These are phyloP conservation scores for Mortierella alpina DNA, from an alignment of 192 early-diverging fungal species.

Conservation along the genomic window DNA sequence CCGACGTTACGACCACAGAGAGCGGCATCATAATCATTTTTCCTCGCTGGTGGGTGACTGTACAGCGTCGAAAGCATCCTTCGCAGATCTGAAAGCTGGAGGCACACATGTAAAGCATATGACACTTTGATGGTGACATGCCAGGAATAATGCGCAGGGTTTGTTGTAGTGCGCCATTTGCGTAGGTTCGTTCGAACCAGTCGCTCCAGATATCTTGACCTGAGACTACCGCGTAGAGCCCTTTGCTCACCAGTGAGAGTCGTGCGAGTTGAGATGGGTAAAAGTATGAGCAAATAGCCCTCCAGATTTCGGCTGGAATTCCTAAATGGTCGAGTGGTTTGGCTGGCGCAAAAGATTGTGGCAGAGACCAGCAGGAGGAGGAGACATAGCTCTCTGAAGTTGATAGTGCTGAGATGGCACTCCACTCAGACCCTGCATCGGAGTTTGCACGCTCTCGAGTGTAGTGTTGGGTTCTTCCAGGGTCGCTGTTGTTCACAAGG, in stretches of 20 bases:
- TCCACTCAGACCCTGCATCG: no score
- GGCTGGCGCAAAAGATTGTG: not conserved
- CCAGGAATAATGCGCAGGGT: not conserved
- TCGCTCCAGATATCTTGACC: not conserved
- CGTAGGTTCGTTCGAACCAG: not conserved
- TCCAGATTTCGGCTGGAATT: conserved; percentile 1
- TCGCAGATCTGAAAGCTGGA: conserved; percentile 14
- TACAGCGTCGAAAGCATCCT: not conserved
- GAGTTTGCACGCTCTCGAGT: no score
- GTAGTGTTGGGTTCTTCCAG: no score
- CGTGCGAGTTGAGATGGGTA: conserved; percentile 15
- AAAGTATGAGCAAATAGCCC: conserved; percentile 8
- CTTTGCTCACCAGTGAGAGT: conserved; percentile 8
- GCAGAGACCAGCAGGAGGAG: not conserved
- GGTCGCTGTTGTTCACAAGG: no score
- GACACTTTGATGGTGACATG: not conserved
- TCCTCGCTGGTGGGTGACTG: not conserved
- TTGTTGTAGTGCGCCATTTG: not conserved
- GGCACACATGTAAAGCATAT: conserved; percentile 10
- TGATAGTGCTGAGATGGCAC: no score
- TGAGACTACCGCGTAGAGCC: not conserved
- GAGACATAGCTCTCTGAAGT: not conserved
- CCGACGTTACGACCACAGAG: not conserved
- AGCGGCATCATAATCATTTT: conserved; percentile 10
- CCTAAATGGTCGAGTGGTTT: not conserved